Evolutionary conservation across 805 yeast genomes (phyloP).

Genomic region (Starmerella vaccinii): DNA sequence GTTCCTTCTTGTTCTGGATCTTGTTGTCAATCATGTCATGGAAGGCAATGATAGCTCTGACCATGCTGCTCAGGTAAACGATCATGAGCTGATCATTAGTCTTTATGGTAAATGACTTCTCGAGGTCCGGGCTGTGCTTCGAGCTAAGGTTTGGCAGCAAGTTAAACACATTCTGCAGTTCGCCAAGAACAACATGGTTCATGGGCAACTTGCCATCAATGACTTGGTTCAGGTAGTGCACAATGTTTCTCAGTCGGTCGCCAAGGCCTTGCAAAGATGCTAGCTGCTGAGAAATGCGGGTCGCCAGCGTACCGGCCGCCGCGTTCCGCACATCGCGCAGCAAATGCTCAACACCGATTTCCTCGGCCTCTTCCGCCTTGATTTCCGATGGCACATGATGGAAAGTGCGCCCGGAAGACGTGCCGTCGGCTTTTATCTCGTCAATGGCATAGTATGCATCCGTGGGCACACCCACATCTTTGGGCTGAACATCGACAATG

Average conservation of each 20-base stretch:
- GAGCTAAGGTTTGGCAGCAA: constrained; percentile 66
- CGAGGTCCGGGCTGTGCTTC: constrained; percentile 33
- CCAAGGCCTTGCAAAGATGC: constrained; percentile 80
- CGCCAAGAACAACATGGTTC: constrained; percentile 82
- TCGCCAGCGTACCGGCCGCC: constrained; percentile 85
- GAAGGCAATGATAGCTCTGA: constrained; percentile 90
- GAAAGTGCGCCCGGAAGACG: constrained; percentile 84
- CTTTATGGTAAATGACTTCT: constrained; percentile 77
- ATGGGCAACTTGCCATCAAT: constrained; percentile 64
- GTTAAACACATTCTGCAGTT: constrained; percentile 89
- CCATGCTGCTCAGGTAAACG: constrained; percentile 77
- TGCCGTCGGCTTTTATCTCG: constrained; percentile 92
- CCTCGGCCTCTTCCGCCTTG: constrained; percentile 98
- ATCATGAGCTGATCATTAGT: constrained; percentile 96
- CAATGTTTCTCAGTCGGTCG: constrained; percentile 66
- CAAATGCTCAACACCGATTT: constrained; percentile 95
- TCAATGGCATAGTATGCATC: constrained; percentile 90
- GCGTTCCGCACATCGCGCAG: constrained; percentile 91
- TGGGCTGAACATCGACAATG: constrained; percentile 83
- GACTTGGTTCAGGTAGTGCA: constrained; percentile 66
- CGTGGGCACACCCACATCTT: constrained; percentile 83
- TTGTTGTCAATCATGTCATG: constrained; percentile 95
- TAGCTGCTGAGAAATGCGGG: constrained; percentile 78
- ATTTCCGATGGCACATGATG: constrained; percentile 85
- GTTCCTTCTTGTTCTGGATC: constrained; percentile 57